Base-by-base conservation (phyloP, 2,329 filamentous ascomycete genomes). In the Triangularia setosa region DNA sequence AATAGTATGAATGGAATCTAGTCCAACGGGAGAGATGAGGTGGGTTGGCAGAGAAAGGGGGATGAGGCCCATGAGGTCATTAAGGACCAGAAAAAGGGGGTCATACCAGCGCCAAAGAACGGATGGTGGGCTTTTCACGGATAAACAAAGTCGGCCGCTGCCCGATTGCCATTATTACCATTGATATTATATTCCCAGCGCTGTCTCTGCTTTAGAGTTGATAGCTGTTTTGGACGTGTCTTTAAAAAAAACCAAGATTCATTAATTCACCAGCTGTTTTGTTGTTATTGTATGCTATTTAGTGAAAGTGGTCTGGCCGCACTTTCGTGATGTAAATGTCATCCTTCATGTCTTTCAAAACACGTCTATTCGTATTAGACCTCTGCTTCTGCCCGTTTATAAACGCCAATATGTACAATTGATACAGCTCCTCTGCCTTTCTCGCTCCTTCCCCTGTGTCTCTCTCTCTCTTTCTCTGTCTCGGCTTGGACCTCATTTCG, bases 1-100 rank as follows among this genome's bases (percentile, higher is more conserved):
- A n/a, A n/a, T 65, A 88, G 86, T 87, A 85, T 71, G 85, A 88
- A 73, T 88, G 86, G 86, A 87, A 83, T 67, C 76, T 88, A 69
- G 78, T 84, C n/a, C 82, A 82, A 68, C 77, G 80, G 69, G 84
- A 87, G 69, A 80, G 83, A 71, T 86, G 83, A 79, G 27, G 21
- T 11, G 23, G 33, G 54, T 14, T 21, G 40, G n/a, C 28, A 16
- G 18, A 52, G 44, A 18, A 11, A 30, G 30, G 14, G 11, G 30
- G 30, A 4, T 28, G 4, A 25, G 52, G n/a, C n/a, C n/a, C n/a
- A n/a, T n/a, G n/a, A 25, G n/a, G 28, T 54, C 35, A 40, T 8
- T 24, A 23, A 35, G 23, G 55, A 61, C 7, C 40, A 11, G 30
- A 16, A 24, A 24, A 27, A 44, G n/a, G 24, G 18, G 40, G 23